phyloP scores from a whole-genome alignment of 768 basidiomycete species.

The Cystofilobasidium ferigula region DNA sequence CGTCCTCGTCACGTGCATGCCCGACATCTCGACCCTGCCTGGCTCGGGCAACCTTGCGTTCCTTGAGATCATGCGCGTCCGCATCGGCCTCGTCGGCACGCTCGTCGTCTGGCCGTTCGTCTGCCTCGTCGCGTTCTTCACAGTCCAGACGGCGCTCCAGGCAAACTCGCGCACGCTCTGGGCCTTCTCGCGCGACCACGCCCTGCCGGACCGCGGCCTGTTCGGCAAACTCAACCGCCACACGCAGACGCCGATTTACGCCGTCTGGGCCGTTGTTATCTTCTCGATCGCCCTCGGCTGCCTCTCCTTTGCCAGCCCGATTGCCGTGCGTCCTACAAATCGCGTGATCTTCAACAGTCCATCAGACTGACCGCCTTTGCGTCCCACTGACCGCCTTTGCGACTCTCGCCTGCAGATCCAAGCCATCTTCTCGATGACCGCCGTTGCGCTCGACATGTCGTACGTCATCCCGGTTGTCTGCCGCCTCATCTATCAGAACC shows the following conservation, averaged over 20 bases:
- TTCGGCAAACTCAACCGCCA: slow-evolving; percentile 55
- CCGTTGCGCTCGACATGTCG: slow-evolving; percentile 40
- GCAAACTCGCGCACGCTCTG: slow-evolving; percentile 71
- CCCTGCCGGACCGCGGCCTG: slow-evolving; percentile 64
- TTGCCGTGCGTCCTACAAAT: slow-evolving; percentile 47
- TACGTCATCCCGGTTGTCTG: slow-evolving; percentile 73
- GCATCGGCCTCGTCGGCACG: slow-evolving; percentile 65
- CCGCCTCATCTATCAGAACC: slow-evolving; percentile 55
- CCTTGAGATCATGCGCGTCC: slow-evolving; percentile 62
- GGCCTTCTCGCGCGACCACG: slow-evolving; percentile 57
- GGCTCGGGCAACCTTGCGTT: slow-evolving; percentile 62
- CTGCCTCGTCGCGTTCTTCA: slow-evolving; percentile 62
- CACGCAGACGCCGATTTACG: slow-evolving; percentile 65
- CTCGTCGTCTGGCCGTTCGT: slow-evolving; percentile 57
- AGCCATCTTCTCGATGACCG: slow-evolving; percentile 71
- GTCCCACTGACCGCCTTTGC: background rate
- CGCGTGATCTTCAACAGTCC: background rate
- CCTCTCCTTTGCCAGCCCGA: slow-evolving; percentile 62
- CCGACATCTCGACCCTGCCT: slow-evolving; percentile 47
- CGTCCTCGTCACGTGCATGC: slow-evolving; percentile 71
- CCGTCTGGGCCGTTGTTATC: slow-evolving; percentile 62
- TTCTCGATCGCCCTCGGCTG: slow-evolving; percentile 51
- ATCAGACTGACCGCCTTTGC: background rate
- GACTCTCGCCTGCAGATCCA: slow-evolving; percentile 39
- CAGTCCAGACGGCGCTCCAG: slow-evolving; percentile 62